Percentiles rank a stretch among this genome's conserved stretches.
phyloP scores from a whole-genome alignment of 805 yeast species.

The Metschnikowia drakensbergensis region DNA sequence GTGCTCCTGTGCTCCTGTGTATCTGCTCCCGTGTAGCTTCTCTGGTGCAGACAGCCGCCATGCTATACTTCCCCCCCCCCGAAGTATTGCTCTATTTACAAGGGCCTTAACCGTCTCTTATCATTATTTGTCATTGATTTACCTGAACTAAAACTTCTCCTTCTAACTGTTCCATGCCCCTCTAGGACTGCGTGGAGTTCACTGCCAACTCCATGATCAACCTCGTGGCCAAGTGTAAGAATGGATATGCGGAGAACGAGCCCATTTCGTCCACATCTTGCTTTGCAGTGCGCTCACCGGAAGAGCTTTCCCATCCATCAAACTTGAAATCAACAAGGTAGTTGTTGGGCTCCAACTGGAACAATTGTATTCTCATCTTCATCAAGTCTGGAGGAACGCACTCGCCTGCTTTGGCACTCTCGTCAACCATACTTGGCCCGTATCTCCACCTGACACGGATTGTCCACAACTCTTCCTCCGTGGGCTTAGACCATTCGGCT shows the following conservation, averaged over 20 bases:
- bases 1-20: too few relatives aligned
- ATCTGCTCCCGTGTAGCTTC: too few relatives aligned
- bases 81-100: background rate
- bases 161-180: background rate
- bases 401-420: constrained; percentile 20
- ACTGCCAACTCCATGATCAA: constrained; percentile 96
- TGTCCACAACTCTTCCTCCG: constrained; percentile 95
- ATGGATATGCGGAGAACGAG: constrained; percentile 94
- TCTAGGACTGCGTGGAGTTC: constrained; percentile 37
- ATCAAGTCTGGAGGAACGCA: constrained; percentile 64
- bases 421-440: constrained; percentile 24
- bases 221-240: constrained; percentile 85
- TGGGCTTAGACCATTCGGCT: constrained; percentile 96
- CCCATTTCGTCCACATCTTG: constrained; percentile 65
- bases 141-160: background rate
- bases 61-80: background rate
- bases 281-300: constrained; percentile 27
- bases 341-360: constrained; percentile 93
- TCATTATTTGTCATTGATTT: constrained; percentile 1
- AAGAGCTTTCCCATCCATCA: constrained; percentile 85
- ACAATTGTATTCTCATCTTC: constrained; percentile 96
- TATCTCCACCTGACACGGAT: constrained; percentile 93
- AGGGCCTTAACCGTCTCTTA: background rate
- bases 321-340: constrained; percentile 95
- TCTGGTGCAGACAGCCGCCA: too few relatives aligned